Conservation (phyloP, 164 flowering plant species). For the Nymphaea colorata region DNA sequence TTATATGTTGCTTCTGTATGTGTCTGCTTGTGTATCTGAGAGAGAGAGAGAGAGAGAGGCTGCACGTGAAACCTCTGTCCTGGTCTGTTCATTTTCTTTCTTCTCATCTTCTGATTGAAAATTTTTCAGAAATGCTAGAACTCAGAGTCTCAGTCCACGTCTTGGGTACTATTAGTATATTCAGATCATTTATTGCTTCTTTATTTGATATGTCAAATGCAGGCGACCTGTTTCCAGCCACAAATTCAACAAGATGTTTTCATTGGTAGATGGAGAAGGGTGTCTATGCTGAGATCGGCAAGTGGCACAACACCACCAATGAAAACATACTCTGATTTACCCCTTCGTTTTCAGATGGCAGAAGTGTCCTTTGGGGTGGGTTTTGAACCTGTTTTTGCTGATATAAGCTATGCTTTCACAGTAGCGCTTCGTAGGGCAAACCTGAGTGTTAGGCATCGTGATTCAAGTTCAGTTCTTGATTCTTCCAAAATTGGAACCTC, state of each 20-base stretch:
- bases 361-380: slow-evolving; percentile 88
- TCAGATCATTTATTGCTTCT: background rate
- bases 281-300: slow-evolving; percentile 75
- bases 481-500: slow-evolving; percentile 4
- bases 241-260: slow-evolving; percentile 83
- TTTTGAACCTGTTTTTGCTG: slow-evolving; percentile 87
- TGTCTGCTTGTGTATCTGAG: background rate
- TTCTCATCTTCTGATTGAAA: no score
- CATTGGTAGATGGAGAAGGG: slow-evolving; percentile 94
- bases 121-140: no score
- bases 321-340: slow-evolving; percentile 80
- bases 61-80: no score
- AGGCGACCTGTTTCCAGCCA: slow-evolving; percentile 97
- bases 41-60: no score
- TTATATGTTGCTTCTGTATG: background rate
- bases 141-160: no score
- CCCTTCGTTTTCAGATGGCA: slow-evolving; percentile 62
- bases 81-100: no score
- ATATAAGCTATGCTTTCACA: slow-evolving; percentile 90
- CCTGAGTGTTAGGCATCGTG: slow-evolving; percentile 41
- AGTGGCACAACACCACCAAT: slow-evolving; percentile 97
- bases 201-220: slow-evolving; percentile 13
- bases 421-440: slow-evolving; percentile 98
- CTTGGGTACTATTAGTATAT: background rate
- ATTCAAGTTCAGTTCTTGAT: slow-evolving; percentile 14